Evolutionary conservation across 495 filamentous ascomycete species (phyloP), one percentile per base, ranked within the genome.

Genomic region (Amniculicola lignicola): DNA sequence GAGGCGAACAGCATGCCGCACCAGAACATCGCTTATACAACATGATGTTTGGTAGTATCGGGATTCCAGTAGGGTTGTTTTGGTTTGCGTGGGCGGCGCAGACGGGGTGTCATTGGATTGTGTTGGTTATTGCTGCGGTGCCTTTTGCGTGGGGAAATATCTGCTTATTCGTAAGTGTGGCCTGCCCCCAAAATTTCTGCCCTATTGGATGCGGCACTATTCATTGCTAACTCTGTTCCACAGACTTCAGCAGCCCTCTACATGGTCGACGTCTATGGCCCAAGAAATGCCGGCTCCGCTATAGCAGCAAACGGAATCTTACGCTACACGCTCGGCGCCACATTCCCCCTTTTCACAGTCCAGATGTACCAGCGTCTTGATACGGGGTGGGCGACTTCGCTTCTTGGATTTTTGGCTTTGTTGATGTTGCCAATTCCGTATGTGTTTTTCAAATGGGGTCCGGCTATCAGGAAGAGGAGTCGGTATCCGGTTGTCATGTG

Each of bases 21-120:
- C 81, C 67, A 71, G 92, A 97, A 66, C 81, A 92, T 3, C 87
- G 95, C 82, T 74, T 82, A 16, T 85, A 95, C 59, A 96, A 95
- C 59, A 87, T 89, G 2, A 94, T 83, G 85, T 66, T 94, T 0
- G 89, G 86, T 7, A 85, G 85, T 1, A 70, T 85, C 9, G 50
- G 95, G 33, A 94, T 88, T 57, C 90, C 92, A 0, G 71, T 71
- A 2, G 81, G 76, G 3, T 64, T 88, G 52, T 73, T 88, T 19
- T 82, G 79, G 74, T 88, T 87, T 62, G 85, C 84, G 4, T 88
- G 85, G 85, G 72, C 75, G 0, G 82, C 72, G 0, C 67, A 83
- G 18, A 74, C 73, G 40, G 81, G 81, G 0, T 72, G 81, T 1
- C 76, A 73, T 65, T 73, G 87, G 87, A 33, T 76, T 73, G 77